Base-by-base conservation (phyloP, 371 early-diverging fungal genomes). In the Mortierella sp. region DNA sequence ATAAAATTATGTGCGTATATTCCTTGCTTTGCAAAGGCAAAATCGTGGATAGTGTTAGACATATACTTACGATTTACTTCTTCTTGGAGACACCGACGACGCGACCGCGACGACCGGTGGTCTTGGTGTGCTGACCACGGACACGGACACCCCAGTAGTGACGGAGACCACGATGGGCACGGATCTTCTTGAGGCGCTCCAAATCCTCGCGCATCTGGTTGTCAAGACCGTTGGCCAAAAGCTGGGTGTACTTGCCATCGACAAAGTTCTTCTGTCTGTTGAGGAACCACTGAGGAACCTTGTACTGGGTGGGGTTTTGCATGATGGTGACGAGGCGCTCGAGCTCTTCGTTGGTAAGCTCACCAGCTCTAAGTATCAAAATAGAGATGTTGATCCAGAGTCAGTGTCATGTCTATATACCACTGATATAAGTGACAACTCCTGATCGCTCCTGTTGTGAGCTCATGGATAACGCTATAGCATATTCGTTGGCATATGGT, bases 11-110 rank as follows among this genome's bases (percentile, higher is more conserved):
- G n/a, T n/a, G n/a, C n/a, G n/a, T n/a, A n/a, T n/a, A n/a, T n/a
- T n/a, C n/a, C n/a, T n/a, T n/a, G n/a, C n/a, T n/a, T n/a, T n/a
- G n/a, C n/a, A n/a, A n/a, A n/a, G n/a, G n/a, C n/a, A n/a, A n/a
- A n/a, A n/a, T n/a, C n/a, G n/a, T n/a, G n/a, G n/a, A n/a, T n/a
- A n/a, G n/a, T n/a, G n/a, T n/a, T n/a, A 34, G 5, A 28, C 31
- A 10, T 22, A 13, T 9, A 80, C 81, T 80, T 82, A 70, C 80
- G 60, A 73, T 82, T 83, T 87, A 86, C 88, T 98, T 97, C 97
- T 99, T 99, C 94, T 96, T 98, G 88, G 94, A 89, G 76, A 98
- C 97, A 94, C 98, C 98, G 84, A 99, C 96, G 77, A 95, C 96
- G 83, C 94, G 91, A 78, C 99, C 99, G 74, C 95, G 91, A 84